A percentile compares a stretch with the other conserved stretches of the same genome.
Conservation (phyloP, 768 basidiomycete species). For the Trametes meyenii region DNA sequence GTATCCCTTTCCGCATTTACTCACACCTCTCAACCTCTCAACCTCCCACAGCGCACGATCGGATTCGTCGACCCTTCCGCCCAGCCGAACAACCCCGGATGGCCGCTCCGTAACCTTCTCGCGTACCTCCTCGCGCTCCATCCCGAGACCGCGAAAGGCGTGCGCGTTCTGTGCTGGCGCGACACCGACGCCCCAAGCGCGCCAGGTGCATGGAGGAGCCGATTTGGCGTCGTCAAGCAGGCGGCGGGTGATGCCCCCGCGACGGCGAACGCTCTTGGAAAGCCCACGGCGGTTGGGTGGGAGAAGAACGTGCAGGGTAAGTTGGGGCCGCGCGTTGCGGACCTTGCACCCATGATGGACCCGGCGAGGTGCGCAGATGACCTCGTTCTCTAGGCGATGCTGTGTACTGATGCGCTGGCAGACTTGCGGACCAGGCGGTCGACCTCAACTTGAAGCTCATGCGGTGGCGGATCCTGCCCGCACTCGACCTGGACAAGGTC, state of each 20-base stretch:
- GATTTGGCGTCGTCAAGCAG: constrained; percentile 55
- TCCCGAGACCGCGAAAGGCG: constrained; percentile 46
- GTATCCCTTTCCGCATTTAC: not conserved
- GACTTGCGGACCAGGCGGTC: constrained; percentile 95
- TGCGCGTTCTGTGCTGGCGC: constrained; percentile 80
- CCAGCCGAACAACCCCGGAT: constrained; percentile 49
- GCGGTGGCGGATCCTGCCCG: constrained; percentile 94
- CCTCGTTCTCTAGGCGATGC: not conserved
- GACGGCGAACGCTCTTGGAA: constrained; percentile 27
- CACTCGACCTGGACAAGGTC: constrained; percentile 86
- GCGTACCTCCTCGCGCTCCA: constrained; percentile 88
- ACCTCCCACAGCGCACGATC: constrained; percentile 29
- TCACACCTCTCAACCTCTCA: not conserved
- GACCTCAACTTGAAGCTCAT: constrained; percentile 97
- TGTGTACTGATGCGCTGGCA: constrained; percentile 31
- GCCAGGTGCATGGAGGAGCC: constrained; percentile 56
- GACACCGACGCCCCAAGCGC: constrained; percentile 50
- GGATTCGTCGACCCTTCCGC: constrained; percentile 77
- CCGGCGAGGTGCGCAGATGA: constrained; percentile 60
- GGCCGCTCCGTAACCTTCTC: constrained; percentile 93
- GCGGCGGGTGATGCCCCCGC: constrained; percentile 25
- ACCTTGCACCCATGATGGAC: constrained; percentile 96
- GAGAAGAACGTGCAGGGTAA: constrained; percentile 91
- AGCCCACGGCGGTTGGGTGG: constrained; percentile 86
- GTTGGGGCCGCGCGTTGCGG: constrained; percentile 83